These are phyloP conservation scores for Triglochin maritima DNA, from an alignment of 106 monocot species.

Conservation along the genomic window DNA sequence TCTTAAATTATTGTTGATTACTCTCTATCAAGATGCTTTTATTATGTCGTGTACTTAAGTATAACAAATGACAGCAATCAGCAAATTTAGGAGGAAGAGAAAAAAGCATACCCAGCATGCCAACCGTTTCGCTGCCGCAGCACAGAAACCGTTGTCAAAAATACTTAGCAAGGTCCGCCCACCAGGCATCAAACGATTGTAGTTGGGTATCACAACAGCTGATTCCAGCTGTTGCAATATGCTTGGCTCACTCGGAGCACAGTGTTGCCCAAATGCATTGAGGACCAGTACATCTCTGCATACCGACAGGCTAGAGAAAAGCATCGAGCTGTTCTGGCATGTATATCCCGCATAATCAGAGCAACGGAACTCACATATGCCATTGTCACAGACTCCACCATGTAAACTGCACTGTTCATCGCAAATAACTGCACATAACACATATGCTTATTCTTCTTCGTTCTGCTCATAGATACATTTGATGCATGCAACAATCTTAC, in stretches of 20 bases:
- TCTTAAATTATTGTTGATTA: too few species aligned
- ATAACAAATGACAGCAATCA: too few species aligned
- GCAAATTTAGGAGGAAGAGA: too few species aligned
- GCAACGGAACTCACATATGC: conserved; percentile 93
- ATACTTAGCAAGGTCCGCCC: conserved; percentile 57
- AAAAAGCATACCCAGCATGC: conserved; percentile 85
- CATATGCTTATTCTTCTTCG: not conserved
- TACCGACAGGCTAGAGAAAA: conserved; percentile 67
- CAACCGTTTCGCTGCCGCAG: conserved; percentile 79
- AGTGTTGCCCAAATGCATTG: conserved; percentile 70
- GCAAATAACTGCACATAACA: conserved; percentile 49
- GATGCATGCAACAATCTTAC: too few species aligned
- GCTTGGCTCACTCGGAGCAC: conserved; percentile 86
- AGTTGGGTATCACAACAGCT: conserved; percentile 87
- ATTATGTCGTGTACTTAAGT: too few species aligned
- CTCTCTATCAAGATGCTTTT: too few species aligned
- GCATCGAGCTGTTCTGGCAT: conserved; percentile 80
- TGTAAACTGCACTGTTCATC: conserved; percentile 99
- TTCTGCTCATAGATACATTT: too few species aligned
- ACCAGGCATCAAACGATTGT: conserved; percentile 78
- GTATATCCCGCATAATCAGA: conserved; percentile 98
- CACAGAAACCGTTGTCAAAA: conserved; percentile 67
- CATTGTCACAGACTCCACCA: conserved; percentile 97
- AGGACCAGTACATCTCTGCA: conserved; percentile 67
- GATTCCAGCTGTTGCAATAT: conserved; percentile 92